A percentile compares a stretch with the other conserved stretches of the same genome.
These are phyloP conservation scores for Phytophthora hibernalis DNA, from an alignment of 352 stramenopile species.

Conservation along the genomic window DNA sequence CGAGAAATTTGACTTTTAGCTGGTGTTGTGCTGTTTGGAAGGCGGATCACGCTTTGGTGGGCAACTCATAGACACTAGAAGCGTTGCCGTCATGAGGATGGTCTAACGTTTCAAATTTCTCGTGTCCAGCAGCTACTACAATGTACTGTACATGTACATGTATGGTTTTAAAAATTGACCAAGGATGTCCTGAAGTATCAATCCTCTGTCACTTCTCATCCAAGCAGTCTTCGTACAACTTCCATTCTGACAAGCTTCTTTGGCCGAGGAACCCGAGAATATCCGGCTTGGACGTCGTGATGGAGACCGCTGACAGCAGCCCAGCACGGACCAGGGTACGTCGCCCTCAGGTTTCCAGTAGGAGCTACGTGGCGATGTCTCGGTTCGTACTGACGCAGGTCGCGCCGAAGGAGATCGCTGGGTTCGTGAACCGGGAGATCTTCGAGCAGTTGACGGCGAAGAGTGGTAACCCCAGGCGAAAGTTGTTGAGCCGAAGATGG, in stretches of 20 bases:
- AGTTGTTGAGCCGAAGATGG: neutral
- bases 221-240: too few relatives aligned
- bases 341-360: too few relatives aligned
- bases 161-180: neutral
- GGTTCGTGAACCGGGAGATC: neutral
- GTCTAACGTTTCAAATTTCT: slow-evolving; percentile 4
- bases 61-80: neutral
- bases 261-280: too few relatives aligned
- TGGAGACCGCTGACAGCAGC: too few relatives aligned
- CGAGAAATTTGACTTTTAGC: slow-evolving; percentile 61
- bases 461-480: neutral
- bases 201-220: neutral
- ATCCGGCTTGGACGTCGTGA: too few relatives aligned
- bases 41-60: neutral
- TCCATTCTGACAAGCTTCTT: too few relatives aligned
- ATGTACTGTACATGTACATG: too few relatives aligned
- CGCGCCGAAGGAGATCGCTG: neutral
- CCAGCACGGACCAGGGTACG: too few relatives aligned
- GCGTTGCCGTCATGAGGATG: slow-evolving; percentile 7
- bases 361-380: too few relatives aligned
- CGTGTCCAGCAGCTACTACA: too few relatives aligned
- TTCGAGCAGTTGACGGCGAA: neutral
- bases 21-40: slow-evolving; percentile 3
- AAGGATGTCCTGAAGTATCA: too few relatives aligned
- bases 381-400: neutral